Conservation (phyloP, 1,139 yeast genomes). For the Debaryomyces coudertii region DNA sequence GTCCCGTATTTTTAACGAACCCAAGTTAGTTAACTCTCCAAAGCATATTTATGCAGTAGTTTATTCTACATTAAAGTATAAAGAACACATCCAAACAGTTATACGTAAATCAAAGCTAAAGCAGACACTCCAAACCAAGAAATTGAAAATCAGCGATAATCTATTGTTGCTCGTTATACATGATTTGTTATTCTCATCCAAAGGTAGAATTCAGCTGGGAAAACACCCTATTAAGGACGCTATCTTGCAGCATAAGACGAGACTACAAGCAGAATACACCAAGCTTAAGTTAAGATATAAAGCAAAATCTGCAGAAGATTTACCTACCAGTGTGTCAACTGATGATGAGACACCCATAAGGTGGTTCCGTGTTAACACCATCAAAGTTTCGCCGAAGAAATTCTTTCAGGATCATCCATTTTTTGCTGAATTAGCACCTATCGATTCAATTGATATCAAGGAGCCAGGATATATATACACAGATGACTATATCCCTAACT, state of each 20-base stretch:
- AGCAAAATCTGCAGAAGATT: constrained; percentile 42
- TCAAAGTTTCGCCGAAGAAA: constrained; percentile 43
- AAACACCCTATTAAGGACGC: constrained; percentile 87
- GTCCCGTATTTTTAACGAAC: constrained; percentile 63
- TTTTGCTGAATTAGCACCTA: constrained; percentile 52
- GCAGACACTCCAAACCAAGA: constrained; percentile 35
- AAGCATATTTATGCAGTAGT: constrained; percentile 86
- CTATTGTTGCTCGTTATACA: constrained; percentile 71
- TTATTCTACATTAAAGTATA: constrained; percentile 72
- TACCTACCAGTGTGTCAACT: constrained; percentile 36
- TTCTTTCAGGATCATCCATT: constrained; percentile 42
- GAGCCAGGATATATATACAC: constrained; percentile 61
- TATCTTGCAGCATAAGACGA: constrained; percentile 71
- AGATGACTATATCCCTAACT: constrained; percentile 71
- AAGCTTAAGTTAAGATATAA: constrained; percentile 74
- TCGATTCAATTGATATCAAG: constrained; percentile 47
- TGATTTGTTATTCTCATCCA: constrained; percentile 74
- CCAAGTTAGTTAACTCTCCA: constrained; percentile 49
- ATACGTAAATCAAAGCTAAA: constrained; percentile 69
- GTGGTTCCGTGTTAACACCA: constrained; percentile 81
- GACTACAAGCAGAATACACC: constrained; percentile 80
- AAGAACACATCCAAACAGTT: constrained; percentile 60
- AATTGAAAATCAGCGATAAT: constrained; percentile 45
- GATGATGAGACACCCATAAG: constrained; percentile 80
- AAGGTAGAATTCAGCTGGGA: constrained; percentile 87